Evolutionary conservation across 1,284 basidiomycete species (phyloP).

Genomic region (Phlebopus sp.): DNA sequence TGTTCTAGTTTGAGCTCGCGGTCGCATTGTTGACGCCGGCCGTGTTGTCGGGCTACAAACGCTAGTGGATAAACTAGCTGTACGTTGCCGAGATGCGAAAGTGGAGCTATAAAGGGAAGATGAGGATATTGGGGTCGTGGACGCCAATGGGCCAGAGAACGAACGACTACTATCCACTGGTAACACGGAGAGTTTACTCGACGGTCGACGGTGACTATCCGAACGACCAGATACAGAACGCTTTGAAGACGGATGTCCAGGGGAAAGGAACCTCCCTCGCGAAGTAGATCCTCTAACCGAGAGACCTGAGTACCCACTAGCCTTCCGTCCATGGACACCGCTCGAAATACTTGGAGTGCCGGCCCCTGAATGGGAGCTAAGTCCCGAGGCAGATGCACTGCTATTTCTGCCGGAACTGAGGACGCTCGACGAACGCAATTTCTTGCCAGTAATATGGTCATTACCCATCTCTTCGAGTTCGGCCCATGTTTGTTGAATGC

Average conservation of each 20-base stretch:
- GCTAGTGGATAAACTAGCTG: constrained; percentile 54
- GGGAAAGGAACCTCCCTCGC: constrained; percentile 46
- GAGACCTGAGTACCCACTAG: constrained; percentile 47
- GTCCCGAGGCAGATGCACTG: constrained; percentile 40
- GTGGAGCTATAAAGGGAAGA: constrained; percentile 58
- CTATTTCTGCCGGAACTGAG: constrained; percentile 57
- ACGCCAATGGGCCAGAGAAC: constrained; percentile 34
- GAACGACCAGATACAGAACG: constrained; percentile 49
- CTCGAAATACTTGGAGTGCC: constrained; percentile 23
- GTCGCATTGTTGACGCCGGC: constrained; percentile 35
- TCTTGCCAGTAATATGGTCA: constrained; percentile 58
- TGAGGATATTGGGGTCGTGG: constrained; percentile 28
- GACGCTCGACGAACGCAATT: constrained; percentile 63
- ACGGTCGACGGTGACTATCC: constrained; percentile 36
- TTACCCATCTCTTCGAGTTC: constrained; percentile 77
- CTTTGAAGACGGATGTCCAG: constrained; percentile 41
- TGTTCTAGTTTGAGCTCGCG: constrained; percentile 44
- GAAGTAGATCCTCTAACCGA: constrained; percentile 38
- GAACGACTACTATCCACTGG: constrained; percentile 30
- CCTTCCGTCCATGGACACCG: constrained; percentile 37
- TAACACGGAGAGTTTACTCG: constrained; percentile 28
- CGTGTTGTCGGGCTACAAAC: constrained; percentile 35
- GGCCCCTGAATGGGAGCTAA: constrained; percentile 24
- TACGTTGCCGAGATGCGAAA: constrained; percentile 78
- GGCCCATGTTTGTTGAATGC: constrained; percentile 72